Percentiles rank a stretch among this genome's conserved stretches.
Evolutionary conservation across 352 stramenopile species (phyloP).

Genomic region (Lagenidium giganteum): DNA sequence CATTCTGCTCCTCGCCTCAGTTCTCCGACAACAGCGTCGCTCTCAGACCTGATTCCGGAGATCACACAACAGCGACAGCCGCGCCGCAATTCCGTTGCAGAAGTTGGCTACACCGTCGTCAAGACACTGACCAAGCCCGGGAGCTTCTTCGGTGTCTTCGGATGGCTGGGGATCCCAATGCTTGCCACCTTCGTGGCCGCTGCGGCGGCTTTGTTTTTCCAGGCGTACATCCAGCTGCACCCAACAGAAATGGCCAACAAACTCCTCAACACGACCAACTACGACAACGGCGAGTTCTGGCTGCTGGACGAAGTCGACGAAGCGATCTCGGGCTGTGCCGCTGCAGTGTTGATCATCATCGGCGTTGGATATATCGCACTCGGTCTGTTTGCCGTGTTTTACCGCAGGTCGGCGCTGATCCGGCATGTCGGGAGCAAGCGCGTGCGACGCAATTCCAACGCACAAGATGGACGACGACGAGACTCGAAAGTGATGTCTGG

Average conservation of each 20-base stretch:
- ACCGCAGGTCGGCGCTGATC: too few species aligned
- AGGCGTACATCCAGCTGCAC: constrained; percentile 40
- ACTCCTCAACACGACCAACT: constrained; percentile 30
- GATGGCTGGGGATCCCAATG: constrained; percentile 32
- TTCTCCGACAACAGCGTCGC: too few species aligned
- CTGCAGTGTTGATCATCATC: constrained; percentile 24
- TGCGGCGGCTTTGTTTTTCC: constrained; percentile 23
- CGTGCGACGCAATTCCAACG: too few species aligned
- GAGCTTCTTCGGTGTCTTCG: constrained; percentile 48
- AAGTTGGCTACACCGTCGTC: too few species aligned
- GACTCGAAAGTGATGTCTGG: too few species aligned
- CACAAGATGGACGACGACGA: too few species aligned
- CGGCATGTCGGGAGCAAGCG: too few species aligned
- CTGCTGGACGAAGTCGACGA: constrained; percentile 25
- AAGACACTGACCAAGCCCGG: too few species aligned
- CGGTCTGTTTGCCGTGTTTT: constrained; percentile 19
- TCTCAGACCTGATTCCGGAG: too few species aligned
- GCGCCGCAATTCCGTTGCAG: too few species aligned
- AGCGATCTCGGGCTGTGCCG: constrained; percentile 23
- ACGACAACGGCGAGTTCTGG: constrained; percentile 46
- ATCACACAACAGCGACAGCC: too few species aligned
- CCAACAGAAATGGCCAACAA: constrained; percentile 34
- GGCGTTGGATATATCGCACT: constrained; percentile 26
- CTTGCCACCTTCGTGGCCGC: constrained; percentile 28
- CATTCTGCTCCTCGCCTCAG: too few species aligned